Conservation (phyloP, 2,329 filamentous ascomycete species). For the Penicillium rolfsii region DNA sequence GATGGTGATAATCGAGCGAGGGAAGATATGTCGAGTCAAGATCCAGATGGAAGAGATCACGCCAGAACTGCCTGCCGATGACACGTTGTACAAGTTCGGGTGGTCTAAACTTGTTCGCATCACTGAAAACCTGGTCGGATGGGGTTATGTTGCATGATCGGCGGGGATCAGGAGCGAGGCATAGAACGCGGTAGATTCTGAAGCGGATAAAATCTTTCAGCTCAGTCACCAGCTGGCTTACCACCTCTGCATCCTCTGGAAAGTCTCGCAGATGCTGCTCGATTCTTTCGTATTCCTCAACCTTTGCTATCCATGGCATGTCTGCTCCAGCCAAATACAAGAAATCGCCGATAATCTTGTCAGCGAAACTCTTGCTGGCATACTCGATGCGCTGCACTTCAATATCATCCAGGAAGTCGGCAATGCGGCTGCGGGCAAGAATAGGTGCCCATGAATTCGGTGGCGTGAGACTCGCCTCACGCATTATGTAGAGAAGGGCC, state of each 20-base stretch:
- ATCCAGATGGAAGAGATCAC: neutral
- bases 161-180: neutral
- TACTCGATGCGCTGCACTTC: slow-evolving; percentile 62
- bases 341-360: slow-evolving; percentile 48
- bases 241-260: slow-evolving; percentile 17
- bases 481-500: slow-evolving; percentile 51
- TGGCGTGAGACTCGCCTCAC: slow-evolving; percentile 16
- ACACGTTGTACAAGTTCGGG: slow-evolving; percentile 19
- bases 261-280: slow-evolving; percentile 21
- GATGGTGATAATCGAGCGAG: neutral
- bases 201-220: slow-evolving; percentile 40
- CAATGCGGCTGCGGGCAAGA: slow-evolving; percentile 52
- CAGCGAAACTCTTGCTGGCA: slow-evolving; percentile 58
- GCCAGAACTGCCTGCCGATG: slow-evolving; percentile 20
- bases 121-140: neutral
- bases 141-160: slow-evolving; percentile 4
- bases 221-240: slow-evolving; percentile 25
- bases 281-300: slow-evolving; percentile 38
- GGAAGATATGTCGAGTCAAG: neutral
- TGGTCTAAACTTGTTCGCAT: neutral
- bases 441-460: slow-evolving; percentile 23
- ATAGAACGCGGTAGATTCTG: slow-evolving; percentile 31
- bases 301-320: slow-evolving; percentile 45
- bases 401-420: slow-evolving; percentile 57
- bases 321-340: slow-evolving; percentile 37